A percentile compares a stretch with the other conserved stretches of the same genome.
Conservation (phyloP, 192 early-diverging fungal species). For the Backusella parvicylindrica region DNA sequence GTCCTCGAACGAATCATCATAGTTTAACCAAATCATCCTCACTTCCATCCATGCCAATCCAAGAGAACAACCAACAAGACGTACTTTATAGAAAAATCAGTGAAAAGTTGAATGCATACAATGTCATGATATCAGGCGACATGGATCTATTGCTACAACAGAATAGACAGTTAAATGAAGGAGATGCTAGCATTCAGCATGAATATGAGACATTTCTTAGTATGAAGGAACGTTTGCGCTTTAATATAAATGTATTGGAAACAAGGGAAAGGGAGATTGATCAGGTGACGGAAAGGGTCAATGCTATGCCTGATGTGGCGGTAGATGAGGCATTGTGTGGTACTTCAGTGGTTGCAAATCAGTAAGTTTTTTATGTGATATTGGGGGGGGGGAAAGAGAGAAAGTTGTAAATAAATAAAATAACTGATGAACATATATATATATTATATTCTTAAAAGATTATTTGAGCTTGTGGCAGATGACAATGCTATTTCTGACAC, state of each 20-base stretch:
- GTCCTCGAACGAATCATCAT: not conserved
- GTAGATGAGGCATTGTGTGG: conserved; percentile 61
- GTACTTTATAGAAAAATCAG: conserved; percentile 60
- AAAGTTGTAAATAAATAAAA: not conserved
- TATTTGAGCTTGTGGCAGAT: conserved; percentile 85
- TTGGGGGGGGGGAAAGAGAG: not conserved
- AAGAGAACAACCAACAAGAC: conserved; percentile 37
- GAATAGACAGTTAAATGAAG: conserved; percentile 68
- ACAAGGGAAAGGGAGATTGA: conserved; percentile 58
- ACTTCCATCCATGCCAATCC: conserved; percentile 2
- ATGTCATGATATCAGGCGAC: conserved; percentile 53
- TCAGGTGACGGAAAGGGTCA: conserved; percentile 43
- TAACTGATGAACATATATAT: not conserved
- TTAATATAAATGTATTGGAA: conserved; percentile 64
- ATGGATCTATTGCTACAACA: conserved; percentile 64
- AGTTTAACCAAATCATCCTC: not conserved
- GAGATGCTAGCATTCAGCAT: conserved; percentile 58
- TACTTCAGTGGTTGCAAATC: conserved; percentile 62
- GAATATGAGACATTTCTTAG: conserved; percentile 57
- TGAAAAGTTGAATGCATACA: conserved; percentile 48
- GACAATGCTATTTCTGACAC: conserved; percentile 88
- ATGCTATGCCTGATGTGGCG: conserved; percentile 53
- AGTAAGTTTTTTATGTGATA: conserved; percentile 46
- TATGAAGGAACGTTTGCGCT: conserved; percentile 54
- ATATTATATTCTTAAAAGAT: conserved; percentile 41